A percentile compares a stretch with the other conserved stretches of the same genome.
Evolutionary conservation across 306 rosid species (phyloP).

Genomic region (Fragaria iinumae): DNA sequence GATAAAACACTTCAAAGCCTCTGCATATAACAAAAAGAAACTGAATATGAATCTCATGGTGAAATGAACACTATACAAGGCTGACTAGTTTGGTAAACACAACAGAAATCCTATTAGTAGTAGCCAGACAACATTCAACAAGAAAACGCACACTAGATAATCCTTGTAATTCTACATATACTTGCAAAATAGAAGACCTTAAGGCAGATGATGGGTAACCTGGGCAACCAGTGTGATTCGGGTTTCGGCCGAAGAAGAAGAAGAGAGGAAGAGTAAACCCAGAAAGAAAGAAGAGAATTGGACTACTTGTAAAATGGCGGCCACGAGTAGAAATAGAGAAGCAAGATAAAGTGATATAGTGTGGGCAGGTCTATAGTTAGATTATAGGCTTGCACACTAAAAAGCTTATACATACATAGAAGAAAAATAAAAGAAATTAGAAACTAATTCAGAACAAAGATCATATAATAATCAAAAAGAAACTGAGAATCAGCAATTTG

Average conservation of each 20-base stretch:
- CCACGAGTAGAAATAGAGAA: background rate
- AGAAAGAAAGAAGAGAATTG: too few relatives aligned
- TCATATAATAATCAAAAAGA: background rate
- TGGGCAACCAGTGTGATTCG: background rate
- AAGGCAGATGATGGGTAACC: background rate
- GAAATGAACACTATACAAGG: background rate
- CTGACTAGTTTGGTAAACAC: background rate
- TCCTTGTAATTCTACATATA: background rate
- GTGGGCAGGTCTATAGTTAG: background rate
- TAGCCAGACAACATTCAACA: background rate
- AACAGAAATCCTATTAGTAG: background rate
- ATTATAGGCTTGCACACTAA: background rate
- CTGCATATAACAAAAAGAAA: background rate
- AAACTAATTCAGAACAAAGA: background rate
- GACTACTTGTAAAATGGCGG: background rate
- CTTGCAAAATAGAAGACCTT: background rate
- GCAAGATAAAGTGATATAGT: background rate
- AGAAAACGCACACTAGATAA: background rate
- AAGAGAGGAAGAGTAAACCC: too few relatives aligned
- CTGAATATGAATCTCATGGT: background rate
- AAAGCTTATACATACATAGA: too few relatives aligned
- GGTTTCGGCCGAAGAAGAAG: background rate
- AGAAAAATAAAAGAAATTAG: too few relatives aligned
- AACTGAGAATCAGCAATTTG: background rate
- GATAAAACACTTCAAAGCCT: conserved; percentile 8